Percentiles rank a stretch among this genome's conserved stretches.
These are phyloP conservation scores for Bruguiera hainesii DNA, from an alignment of 441 rosid genomes.

Conservation along the genomic window DNA sequence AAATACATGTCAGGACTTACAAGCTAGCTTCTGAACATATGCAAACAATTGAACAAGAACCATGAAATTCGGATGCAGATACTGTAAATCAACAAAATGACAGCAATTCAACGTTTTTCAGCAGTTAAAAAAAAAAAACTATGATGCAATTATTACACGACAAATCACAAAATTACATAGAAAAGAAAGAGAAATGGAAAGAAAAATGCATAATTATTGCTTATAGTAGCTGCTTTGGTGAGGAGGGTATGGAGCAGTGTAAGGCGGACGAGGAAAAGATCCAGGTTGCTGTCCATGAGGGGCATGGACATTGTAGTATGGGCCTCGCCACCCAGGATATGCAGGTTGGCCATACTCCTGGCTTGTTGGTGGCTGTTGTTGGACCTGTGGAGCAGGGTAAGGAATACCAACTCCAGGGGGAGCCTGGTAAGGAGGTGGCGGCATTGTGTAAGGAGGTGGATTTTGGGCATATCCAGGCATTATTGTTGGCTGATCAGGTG, in stretches of 20 bases:
- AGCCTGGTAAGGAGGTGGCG: conserved; percentile 54
- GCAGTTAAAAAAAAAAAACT: neutral
- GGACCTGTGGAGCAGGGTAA: conserved; percentile 55
- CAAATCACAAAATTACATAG: conserved; percentile 4
- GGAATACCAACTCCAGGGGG: conserved; percentile 40
- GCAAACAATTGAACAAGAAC: neutral
- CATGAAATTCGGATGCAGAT: neutral
- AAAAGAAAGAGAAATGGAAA: neutral
- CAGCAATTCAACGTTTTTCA: neutral
- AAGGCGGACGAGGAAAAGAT: conserved; percentile 71
- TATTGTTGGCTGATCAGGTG: conserved; percentile 60
- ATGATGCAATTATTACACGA: neutral
- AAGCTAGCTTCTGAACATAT: neutral
- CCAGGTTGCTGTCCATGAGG: conserved; percentile 51
- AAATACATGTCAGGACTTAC: too few relatives aligned
- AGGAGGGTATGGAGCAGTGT: conserved; percentile 58
- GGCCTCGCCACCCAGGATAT: conserved; percentile 90
- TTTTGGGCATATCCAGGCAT: conserved; percentile 54
- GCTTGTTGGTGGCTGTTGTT: conserved; percentile 56
- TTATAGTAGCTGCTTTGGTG: conserved; percentile 79
- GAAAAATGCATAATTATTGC: conserved; percentile 33
- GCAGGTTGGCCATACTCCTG: conserved; percentile 83
- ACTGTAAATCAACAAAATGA: neutral
- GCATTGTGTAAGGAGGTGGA: conserved; percentile 51
- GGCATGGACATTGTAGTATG: conserved; percentile 63